Base-by-base conservation (phyloP, 2,329 filamentous ascomycete species). In the Xylaria sp. region DNA sequence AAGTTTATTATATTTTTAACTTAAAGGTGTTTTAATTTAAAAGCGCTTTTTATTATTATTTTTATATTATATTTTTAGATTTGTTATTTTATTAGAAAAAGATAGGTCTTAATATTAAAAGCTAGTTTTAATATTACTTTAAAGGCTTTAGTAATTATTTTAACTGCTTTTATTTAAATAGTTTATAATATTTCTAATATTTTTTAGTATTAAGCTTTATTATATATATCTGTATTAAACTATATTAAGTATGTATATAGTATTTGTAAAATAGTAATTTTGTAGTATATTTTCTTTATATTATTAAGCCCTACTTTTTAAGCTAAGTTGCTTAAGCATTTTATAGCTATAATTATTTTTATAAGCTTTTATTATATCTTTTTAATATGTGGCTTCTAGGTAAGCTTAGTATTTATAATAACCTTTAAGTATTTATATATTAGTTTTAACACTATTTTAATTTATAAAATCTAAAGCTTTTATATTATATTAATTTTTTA, bases 101-200 rank as follows among this genome's bases (percentile, higher is more conserved):
- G 9, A 23, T 43, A 43, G 8, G 40, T 43, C 14, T 43, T n/a
- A n/a, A 43, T 43, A 11, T 43, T 43, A 23, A 35, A 19, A 19
- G 31, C 46, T 50, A 28, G 31, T 53, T 51, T 35, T 46, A 46
- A 46, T 46, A 15, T 46, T 46, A 40, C 17, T 53, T 53, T 40
- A 53, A 38, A 38, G 42, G 35, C 37, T 53, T 38, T 21, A 15
- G 7, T 53, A 40, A 40, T 53, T 38, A 23, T 53, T 38, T 53
- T 53, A 23, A 14, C 23, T 52, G n/a, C 19, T 52, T 52, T 52
- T 52, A 21, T 6, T 38, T 52, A 52, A 38, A 52, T 52, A 38
- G 17, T 52, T 19, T 52, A 38, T 52, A 52, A 21, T 52, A 37
- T 52, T 40, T 38, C 23, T 52, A 52, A 21, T 33, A 40, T 52